Evolutionary conservation across 345 rosid genomes (phyloP), one percentile per base, ranked within the genome.

Genomic region (Dipteronia dyeriana): DNA sequence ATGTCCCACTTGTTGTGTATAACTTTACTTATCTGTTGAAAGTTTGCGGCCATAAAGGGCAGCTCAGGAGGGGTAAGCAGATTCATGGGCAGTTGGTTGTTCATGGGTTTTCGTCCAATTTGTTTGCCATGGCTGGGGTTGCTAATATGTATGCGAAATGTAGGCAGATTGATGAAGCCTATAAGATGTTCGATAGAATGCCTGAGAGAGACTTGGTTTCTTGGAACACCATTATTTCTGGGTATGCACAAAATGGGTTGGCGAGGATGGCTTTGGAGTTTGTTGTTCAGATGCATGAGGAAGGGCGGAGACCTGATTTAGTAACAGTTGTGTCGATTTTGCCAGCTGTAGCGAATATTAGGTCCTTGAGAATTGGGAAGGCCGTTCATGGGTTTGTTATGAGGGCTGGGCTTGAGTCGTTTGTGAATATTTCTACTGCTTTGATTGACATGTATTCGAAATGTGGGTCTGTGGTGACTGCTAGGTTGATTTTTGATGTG

Each of bases 181-280:
- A 81, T 65, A 94, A 91, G 84, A 86, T 92, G 95, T 92, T 94
- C 72, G 97, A 86, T 75, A 89, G 94, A 85, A 90, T 91, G 97
- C 86, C 91, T 25, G 92, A 87, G 26, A 92, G 94, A 73, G 98
- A 92, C 63, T 87, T 90, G 86, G 92, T 92, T 74, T 91, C 88
- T 9, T 94, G 94, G 97, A 94, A 92, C 77, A 88, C 95, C 1
- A 94, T 94, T 72, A 79, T 92, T 80, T 85, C 97, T 71, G 97
- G 97, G 29, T 87, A 82, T 71, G 87, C 95, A 0, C 97, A 92
- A 79, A 92, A 94, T 86, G 90, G 93, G 17, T 81, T 92, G 61
- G 82, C 92, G 10, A 75, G 49, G 43, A 70, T 83, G 73, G 97
- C 97, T 0, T 78, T 94, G 71, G 88, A 80, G 13, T 70, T 92